Conservation (phyloP, 352 stramenopile species). For the Achlya hypogyna region DNA sequence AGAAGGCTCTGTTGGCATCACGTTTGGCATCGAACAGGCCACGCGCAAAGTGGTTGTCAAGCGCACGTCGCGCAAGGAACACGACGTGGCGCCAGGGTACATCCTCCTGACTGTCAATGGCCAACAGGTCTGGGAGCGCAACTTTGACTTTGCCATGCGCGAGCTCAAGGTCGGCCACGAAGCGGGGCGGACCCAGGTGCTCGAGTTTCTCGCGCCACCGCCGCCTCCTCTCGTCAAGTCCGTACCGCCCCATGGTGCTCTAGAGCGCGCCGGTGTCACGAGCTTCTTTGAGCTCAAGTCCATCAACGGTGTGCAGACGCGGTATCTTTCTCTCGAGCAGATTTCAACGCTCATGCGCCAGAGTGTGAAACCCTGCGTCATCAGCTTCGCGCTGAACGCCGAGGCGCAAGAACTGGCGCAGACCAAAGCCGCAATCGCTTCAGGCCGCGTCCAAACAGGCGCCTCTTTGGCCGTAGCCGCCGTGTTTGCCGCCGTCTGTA, state of each 20-base stretch:
- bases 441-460: not conserved
- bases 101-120: conserved; percentile 42
- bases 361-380: conserved; percentile 41
- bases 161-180: conserved; percentile 41
- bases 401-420: conserved; percentile 36
- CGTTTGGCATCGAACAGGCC: conserved; percentile 61
- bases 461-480: not conserved
- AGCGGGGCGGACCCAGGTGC: conserved; percentile 36
- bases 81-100: conserved; percentile 45
- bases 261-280: conserved; percentile 46
- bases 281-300: conserved; percentile 51
- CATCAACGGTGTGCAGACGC: conserved; percentile 40
- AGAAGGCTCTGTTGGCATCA: conserved; percentile 38
- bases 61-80: conserved; percentile 31
- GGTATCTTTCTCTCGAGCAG: conserved; percentile 57
- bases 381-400: conserved; percentile 53
- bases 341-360: conserved; percentile 48
- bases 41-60: conserved; percentile 62
- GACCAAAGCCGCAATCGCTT: not conserved
- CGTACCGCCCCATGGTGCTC: conserved; percentile 25
- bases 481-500: conserved; percentile 17
- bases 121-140: conserved; percentile 34
- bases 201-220: conserved; percentile 51
- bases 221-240: conserved; percentile 45
- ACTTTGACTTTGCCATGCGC: conserved; percentile 45